Base-by-base conservation (phyloP, 257 asterid species). In the Osmanthus fragrans region DNA sequence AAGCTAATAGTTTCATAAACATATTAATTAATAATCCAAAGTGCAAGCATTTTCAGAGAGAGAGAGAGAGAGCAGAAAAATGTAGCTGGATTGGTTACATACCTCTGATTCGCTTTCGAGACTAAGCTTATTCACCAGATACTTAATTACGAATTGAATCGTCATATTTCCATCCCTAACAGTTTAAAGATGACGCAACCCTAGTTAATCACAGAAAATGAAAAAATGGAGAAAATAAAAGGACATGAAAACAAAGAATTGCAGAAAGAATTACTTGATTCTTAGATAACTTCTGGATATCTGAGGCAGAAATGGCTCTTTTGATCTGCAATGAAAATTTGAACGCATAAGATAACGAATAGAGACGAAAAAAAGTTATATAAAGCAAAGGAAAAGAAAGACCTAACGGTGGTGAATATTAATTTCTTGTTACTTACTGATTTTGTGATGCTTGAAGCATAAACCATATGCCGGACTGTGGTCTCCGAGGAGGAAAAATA, bases 41-140 rank as follows among this genome's bases (percentile, higher is more conserved):
- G 8, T 4, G 58, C 21, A 47, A 47, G 21, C 21, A 47, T 47
- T 16, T 13, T 42, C 51, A 42, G 5, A 30, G 42, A 33, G 45
- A 10, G 45, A 12, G 39, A 25, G 45, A 10, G 45, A 12, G 2
- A 79, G 13, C 21, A 60, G 19, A 47, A 12, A 47, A 13, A 42
- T 58, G 32, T 63, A 51, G 71, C 32, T 7, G 29, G 18, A 16
- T 74, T 47, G 56, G 15, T 47, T 7, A 54, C 91, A 64, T 92
- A 95, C 99, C 99, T 95, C 96, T 66, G 98, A 93, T 85, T 93
- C 99, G 73, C 82, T 86, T 79, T 89, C 94, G 85, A 93, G 86
- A 72, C 85, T 88, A 29, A 95, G 96, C 89, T 95, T 95, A 72
- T 84, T 91, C 74, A 85, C 97, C 84, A 95, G 87, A 84, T 93